Evolutionary conservation across 495 filamentous ascomycete genomes (phyloP).

Genomic region (Lasiosphaeris hirsuta): DNA sequence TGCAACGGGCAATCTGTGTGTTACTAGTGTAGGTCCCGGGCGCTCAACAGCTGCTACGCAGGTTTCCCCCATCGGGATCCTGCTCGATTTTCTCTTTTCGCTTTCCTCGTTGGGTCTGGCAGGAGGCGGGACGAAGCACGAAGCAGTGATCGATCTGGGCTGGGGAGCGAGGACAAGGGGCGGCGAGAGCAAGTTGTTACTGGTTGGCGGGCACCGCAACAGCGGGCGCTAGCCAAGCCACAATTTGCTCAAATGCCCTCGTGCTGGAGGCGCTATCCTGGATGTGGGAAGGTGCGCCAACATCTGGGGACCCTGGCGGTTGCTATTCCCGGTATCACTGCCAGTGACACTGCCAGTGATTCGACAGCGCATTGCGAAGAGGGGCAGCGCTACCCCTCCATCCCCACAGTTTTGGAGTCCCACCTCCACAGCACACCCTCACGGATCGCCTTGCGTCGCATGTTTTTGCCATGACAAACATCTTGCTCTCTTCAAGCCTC

Average conservation of each 20-base stretch:
- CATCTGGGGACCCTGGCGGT: constrained; percentile 6
- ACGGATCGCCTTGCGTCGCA: too few relatives aligned
- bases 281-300: constrained; percentile 14
- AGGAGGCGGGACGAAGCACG: neutral
- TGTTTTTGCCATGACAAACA: too few relatives aligned
- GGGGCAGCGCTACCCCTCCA: constrained; percentile 5
- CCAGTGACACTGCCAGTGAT: neutral
- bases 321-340: constrained; percentile 6
- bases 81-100: neutral
- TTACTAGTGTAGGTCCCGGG: neutral
- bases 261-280: constrained; percentile 10
- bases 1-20: neutral
- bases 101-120: too few relatives aligned
- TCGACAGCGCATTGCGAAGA: neutral
- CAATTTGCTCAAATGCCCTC: constrained; percentile 53
- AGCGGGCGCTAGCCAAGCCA: constrained; percentile 26
- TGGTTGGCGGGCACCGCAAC: constrained; percentile 14
- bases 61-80: neutral
- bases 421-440: neutral
- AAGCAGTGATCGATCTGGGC: neutral
- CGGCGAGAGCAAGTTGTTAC: constrained; percentile 29
- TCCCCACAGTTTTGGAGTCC: constrained; percentile 1
- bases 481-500: too few relatives aligned
- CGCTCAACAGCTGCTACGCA: neutral
- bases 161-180: neutral